Evolutionary conservation across 2,329 filamentous ascomycete genomes (phyloP), one percentile per base, ranked within the genome.

Genomic region (Neofusicoccum laricinum): DNA sequence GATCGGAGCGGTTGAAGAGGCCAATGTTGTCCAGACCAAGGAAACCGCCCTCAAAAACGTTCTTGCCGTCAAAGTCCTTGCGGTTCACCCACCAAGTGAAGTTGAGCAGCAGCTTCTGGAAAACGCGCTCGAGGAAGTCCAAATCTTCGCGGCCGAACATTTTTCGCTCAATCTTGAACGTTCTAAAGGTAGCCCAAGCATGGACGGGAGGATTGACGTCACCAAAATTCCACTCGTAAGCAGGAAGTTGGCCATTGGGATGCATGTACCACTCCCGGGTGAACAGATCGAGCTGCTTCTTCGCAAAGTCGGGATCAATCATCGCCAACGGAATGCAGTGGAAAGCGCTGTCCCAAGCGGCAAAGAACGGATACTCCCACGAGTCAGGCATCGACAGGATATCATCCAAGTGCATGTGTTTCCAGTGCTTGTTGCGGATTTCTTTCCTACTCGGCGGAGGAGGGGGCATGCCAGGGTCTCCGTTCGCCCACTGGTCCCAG

Each of bases 61-160:
- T 97, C 81, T 98, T 98, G 71, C 93, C 94, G 10, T 97, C 92
- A 11, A 86, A 85, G 71, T 98, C 94, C 78, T 98, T 98, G 65
- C 94, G 90, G 76, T 98, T 98, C 19, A 97, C 94, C 94, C 94
- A 98, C 95, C 95, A 98, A 3, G 95, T 98, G 77, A 98, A 98
- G 80, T 98, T 98, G 67, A 98, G 83, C 25, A 98, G 82, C 66
- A 98, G 79, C 77, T 98, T 98, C 74, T 98, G 95, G 82, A 98
- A 98, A 4, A 97, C 93, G 19, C 94, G 87, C 81, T 98, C 94
- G 10, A 98, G 84, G 78, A 97, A 98, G 77, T 98, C 95, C 36
- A 97, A 82, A 75, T 98, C 94, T 73, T 97, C 92, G 38, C 92
- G 88, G 45, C 94, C 95, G 71, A 97, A 98, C 82, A 98, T 87